Evolutionary conservation across 2,329 filamentous ascomycete species (phyloP).

Genomic region (Alternaria longipes): DNA sequence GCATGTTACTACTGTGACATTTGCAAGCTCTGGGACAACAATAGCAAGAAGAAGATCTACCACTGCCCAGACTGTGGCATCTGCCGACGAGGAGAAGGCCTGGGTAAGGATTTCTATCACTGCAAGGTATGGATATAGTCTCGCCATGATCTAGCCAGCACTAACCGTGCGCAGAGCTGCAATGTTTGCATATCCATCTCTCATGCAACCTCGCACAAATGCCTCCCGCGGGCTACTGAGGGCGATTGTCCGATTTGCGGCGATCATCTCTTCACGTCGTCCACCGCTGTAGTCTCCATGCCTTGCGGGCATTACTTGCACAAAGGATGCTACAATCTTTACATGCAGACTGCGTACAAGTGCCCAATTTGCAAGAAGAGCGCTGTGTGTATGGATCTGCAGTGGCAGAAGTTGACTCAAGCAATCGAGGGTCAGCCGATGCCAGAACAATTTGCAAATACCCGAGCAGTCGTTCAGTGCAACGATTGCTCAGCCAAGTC

Average conservation of each 20-base stretch:
- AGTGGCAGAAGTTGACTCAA: conserved; percentile 89
- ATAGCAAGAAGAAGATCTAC: conserved; percentile 89
- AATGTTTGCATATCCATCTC: conserved; percentile 93
- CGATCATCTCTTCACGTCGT: conserved; percentile 95
- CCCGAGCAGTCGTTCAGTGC: conserved; percentile 84
- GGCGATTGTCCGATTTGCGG: conserved; percentile 97
- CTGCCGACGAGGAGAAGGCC: conserved; percentile 85
- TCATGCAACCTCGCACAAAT: conserved; percentile 85
- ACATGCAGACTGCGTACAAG: conserved; percentile 90
- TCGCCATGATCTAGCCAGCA: neutral
- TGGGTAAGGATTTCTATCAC: conserved; percentile 97
- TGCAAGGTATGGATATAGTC: conserved; percentile 78
- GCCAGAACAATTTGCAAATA: conserved; percentile 82
- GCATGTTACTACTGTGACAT: conserved; percentile 93
- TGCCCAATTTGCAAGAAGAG: conserved; percentile 97
- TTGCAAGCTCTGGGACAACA: conserved; percentile 97
- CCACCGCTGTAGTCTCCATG: conserved; percentile 90
- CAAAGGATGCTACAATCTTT: conserved; percentile 84
- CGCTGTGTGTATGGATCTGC: conserved; percentile 95
- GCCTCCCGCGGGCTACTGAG: conserved; percentile 80
- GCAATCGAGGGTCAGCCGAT: conserved; percentile 91
- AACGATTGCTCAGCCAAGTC: conserved; percentile 94
- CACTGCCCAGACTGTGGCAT: conserved; percentile 97
- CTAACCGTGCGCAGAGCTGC: conserved; percentile 63
- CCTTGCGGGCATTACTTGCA: conserved; percentile 96